phyloP scores from a whole-genome alignment of 331 rosid genomes.

The Phaseolus coccineus region DNA sequence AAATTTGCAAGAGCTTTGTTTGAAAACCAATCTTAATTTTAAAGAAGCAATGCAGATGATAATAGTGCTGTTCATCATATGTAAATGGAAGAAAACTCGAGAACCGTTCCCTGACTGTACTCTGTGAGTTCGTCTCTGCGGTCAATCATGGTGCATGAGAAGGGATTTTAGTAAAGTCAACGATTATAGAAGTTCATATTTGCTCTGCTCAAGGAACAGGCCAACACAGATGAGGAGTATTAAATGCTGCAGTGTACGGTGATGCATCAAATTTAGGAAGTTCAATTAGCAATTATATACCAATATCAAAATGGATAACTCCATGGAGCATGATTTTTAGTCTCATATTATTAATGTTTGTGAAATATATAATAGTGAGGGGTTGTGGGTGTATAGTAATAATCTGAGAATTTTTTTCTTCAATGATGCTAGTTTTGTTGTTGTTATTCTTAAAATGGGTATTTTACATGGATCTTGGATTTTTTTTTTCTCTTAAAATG shows the following conservation, averaged over 20 bases:
- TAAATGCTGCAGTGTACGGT: conserved; percentile 40
- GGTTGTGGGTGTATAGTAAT: conserved; percentile 59
- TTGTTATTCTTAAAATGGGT: conserved; percentile 21
- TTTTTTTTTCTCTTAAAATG: not conserved
- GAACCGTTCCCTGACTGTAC: conserved; percentile 25
- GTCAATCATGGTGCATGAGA: conserved; percentile 40
- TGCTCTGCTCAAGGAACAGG: conserved; percentile 40
- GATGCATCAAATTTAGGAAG: conserved; percentile 50
- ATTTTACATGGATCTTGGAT: conserved; percentile 2
- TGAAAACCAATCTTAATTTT: conserved; percentile 50
- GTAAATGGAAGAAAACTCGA: conserved; percentile 45
- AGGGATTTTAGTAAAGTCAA: conserved; percentile 41
- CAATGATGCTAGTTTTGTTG: conserved; percentile 38
- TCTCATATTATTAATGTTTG: conserved; percentile 30
- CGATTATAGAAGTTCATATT: conserved; percentile 20
- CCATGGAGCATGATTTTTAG: conserved; percentile 51
- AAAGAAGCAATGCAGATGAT: conserved; percentile 80
- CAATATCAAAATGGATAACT: conserved; percentile 42
- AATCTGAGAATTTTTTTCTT: conserved; percentile 53
- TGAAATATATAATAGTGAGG: conserved; percentile 45
- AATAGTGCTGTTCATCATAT: conserved; percentile 49
- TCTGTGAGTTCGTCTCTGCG: conserved; percentile 32
- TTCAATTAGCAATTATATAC: conserved; percentile 48
- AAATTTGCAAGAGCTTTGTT: conserved; percentile 32
- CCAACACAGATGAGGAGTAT: conserved; percentile 45